A percentile compares a stretch with the other conserved stretches of the same genome.
phyloP scores from a whole-genome alignment of 176 grass and related monocot species.

The Pharus latifolius region DNA sequence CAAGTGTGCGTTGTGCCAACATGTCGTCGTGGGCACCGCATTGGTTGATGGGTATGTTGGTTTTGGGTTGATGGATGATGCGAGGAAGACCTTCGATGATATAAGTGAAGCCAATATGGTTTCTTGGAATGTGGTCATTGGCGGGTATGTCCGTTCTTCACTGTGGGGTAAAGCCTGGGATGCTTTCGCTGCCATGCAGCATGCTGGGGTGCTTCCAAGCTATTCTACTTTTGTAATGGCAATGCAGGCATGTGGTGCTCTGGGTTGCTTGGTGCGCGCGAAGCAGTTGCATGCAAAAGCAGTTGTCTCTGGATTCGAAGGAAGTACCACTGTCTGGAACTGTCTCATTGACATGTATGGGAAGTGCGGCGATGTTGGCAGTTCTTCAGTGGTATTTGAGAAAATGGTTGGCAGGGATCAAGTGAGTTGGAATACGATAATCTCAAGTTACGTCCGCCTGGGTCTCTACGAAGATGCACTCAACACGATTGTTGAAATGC shows the following conservation, averaged over 20 bases:
- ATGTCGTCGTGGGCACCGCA: slow-evolving; percentile 33
- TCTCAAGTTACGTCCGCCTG: slow-evolving; percentile 41
- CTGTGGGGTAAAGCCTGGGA: slow-evolving; percentile 33
- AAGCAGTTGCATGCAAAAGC: slow-evolving; percentile 37
- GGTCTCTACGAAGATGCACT: slow-evolving; percentile 30
- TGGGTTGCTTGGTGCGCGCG: slow-evolving; percentile 15
- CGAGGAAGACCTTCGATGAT: slow-evolving; percentile 8
- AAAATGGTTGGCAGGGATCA: slow-evolving; percentile 23
- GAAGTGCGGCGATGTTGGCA: slow-evolving; percentile 29
- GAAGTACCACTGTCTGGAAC: slow-evolving; percentile 32
- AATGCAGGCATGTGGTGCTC: slow-evolving; percentile 26
- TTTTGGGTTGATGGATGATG: slow-evolving; percentile 22
- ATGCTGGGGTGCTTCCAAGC: neutral
- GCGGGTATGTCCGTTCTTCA: slow-evolving; percentile 18
- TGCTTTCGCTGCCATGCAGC: slow-evolving; percentile 25
- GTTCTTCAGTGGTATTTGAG: slow-evolving; percentile 20
- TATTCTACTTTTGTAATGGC: slow-evolving; percentile 45
- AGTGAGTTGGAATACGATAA: slow-evolving; percentile 46
- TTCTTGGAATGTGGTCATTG: slow-evolving; percentile 47
- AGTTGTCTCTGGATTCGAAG: slow-evolving; percentile 19
- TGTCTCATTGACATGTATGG: slow-evolving; percentile 50
- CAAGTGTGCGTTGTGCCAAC: slow-evolving; percentile 21
- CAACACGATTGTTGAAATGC: slow-evolving; percentile 36
- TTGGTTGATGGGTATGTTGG: slow-evolving; percentile 21
- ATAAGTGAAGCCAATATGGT: slow-evolving; percentile 26